A percentile compares a stretch with the other conserved stretches of the same genome.
These are phyloP conservation scores for Ambrosiella beaveri DNA, from an alignment of 2,329 filamentous ascomycete genomes.

Conservation along the genomic window DNA sequence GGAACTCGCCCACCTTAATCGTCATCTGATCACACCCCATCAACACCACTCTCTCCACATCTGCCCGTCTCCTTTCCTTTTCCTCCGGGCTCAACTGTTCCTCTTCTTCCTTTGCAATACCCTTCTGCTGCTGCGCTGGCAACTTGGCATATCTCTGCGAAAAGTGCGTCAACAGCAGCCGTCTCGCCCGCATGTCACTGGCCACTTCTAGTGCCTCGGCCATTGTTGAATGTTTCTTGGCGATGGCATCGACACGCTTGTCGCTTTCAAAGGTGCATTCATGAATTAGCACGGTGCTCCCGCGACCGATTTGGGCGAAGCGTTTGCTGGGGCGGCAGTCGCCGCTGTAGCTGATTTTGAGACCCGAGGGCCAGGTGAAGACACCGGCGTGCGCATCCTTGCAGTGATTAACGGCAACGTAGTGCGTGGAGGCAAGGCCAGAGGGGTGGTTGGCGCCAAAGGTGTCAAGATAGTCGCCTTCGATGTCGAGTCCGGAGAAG, in stretches of 20 bases:
- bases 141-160: conserved; percentile 80
- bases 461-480: conserved; percentile 17
- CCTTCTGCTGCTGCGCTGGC: conserved; percentile 30
- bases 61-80: conserved; percentile 21
- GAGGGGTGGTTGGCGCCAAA: conserved; percentile 28
- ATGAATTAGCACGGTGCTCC: conserved; percentile 73
- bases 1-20: conserved; percentile 53
- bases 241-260: conserved; percentile 55
- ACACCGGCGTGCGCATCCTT: conserved; percentile 57
- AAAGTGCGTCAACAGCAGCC: conserved; percentile 83
- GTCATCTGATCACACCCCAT: conserved; percentile 69
- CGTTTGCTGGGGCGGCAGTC: conserved; percentile 65
- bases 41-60: conserved; percentile 40
- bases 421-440: conserved; percentile 49
- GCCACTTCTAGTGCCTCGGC: conserved; percentile 69
- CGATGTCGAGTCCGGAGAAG: conserved; percentile 16
- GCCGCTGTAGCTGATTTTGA: conserved; percentile 85
- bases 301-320: conserved; percentile 55
- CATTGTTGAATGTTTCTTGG: conserved; percentile 84
- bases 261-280: conserved; percentile 94
- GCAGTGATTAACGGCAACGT: conserved; percentile 61
- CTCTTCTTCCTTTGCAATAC: conserved; percentile 16
- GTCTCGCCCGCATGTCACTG: conserved; percentile 57
- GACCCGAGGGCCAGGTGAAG: conserved; percentile 58
- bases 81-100: conserved; percentile 17